Percentiles rank a stretch among this genome's conserved stretches.
phyloP scores from a whole-genome alignment of 2,329 filamentous ascomycete genomes.

The Lasiodiplodia hormozganensis region DNA sequence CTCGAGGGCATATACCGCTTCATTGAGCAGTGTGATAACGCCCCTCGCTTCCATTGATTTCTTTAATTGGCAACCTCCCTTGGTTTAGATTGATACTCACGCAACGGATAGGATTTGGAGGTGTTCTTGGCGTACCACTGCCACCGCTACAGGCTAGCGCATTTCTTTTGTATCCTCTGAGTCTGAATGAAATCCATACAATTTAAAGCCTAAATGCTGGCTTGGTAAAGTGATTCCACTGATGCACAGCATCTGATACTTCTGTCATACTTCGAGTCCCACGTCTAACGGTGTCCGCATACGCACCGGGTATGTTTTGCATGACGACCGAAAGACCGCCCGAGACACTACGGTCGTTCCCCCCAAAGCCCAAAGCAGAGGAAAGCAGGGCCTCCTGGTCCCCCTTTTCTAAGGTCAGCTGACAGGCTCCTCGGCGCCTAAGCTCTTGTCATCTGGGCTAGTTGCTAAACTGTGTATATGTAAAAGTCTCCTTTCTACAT shows the following conservation, averaged over 20 bases:
- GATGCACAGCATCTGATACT: background rate
- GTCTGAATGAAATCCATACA: background rate
- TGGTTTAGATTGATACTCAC: conserved; percentile 25
- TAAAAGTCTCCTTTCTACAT: too few relatives aligned
- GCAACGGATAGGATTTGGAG: background rate
- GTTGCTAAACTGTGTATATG: too few relatives aligned
- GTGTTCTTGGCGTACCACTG: conserved; percentile 9
- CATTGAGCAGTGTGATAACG: conserved; percentile 65
- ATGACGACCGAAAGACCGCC: too few relatives aligned
- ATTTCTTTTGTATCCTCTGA: background rate
- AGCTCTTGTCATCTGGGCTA: too few relatives aligned
- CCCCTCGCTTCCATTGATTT: conserved; percentile 4
- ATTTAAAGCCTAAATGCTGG: background rate
- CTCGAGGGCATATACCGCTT: conserved; percentile 72
- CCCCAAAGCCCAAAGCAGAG: too few relatives aligned
- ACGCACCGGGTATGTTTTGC: too few relatives aligned
- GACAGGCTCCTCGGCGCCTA: too few relatives aligned
- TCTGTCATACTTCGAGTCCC: background rate
- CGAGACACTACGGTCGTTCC: too few relatives aligned
- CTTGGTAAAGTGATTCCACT: background rate
- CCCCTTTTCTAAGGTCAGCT: too few relatives aligned
- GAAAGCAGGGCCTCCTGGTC: too few relatives aligned
- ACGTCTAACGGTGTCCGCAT: too few relatives aligned
- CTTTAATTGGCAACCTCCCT: conserved; percentile 3
- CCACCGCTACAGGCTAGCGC: background rate